Evolutionary conservation across 805 yeast species (phyloP), one percentile per base, ranked within the genome.

Genomic region (Kazachstania bromeliacearum): DNA sequence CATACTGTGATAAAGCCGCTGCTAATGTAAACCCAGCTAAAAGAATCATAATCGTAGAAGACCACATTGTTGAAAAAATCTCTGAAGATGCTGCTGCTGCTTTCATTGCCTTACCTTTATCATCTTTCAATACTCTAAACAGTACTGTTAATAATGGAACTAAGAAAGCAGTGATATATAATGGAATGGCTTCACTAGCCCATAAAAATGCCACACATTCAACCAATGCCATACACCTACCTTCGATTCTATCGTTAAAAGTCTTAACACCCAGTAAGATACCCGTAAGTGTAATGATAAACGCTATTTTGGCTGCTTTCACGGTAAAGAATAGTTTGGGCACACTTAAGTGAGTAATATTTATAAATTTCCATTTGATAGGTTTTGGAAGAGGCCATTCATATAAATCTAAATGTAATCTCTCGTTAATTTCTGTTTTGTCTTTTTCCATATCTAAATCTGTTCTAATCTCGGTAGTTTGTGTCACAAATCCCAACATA

Each of bases 101-200:
- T 2, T 53, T 43, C 72, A 85, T 63, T 0, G 75, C 70, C n/a
- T 65, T 57, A 18, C 75, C 75, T 53, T 39, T 67, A 21, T 63
- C 63, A 44, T 67, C 60, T 49, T 75, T 77, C 42, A 79, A 53
- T 7, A 85, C 88, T 16, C 70, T 67, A 31, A 85, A 71, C 3
- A 78, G 50, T 3, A 89, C 94, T 25, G 81, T 75, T 28, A 89
- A 62, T 33, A 89, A 62, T 3, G 98, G 98, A 34, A 89, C 75
- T 28, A 84, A 51, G 41, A 89, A 59, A 2, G 96, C 82, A 3
- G 97, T 92, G n/a, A 82, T 88, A 60, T 84, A 89, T 33, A 89
- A 66, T 7, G 97, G 97, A 43, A 89, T 74, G 0, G 95, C 81
- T 54, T 89, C 98, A 8, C 95, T 81, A 1, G 97, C 96, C 97